Evolutionary conservation across 345 rosid genomes (phyloP).

Genomic region (Capsella bursapastoris): DNA sequence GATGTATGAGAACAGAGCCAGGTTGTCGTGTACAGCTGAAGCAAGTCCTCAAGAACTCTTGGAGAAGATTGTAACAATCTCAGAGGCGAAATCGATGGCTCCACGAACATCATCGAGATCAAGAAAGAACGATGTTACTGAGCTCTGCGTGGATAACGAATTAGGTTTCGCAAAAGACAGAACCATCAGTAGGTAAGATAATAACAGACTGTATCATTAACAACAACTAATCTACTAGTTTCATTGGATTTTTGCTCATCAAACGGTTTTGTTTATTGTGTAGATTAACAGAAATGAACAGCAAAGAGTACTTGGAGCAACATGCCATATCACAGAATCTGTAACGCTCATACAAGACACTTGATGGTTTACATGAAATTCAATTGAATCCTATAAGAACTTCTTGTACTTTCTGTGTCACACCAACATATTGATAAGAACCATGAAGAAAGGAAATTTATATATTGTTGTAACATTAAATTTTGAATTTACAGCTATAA

Average conservation of each 20-base stretch:
- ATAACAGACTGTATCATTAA: no score
- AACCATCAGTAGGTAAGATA: slow-evolving; percentile 80
- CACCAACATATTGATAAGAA: slow-evolving; percentile 18
- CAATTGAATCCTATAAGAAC: slow-evolving; percentile 5
- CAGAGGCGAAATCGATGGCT: slow-evolving; percentile 76
- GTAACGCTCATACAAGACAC: slow-evolving; percentile 17
- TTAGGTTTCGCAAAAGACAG: slow-evolving; percentile 97
- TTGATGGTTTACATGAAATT: background rate
- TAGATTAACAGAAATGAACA: slow-evolving; percentile 97
- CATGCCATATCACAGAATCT: background rate
- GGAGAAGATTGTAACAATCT: slow-evolving; percentile 63
- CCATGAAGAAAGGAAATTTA: background rate
- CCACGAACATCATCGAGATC: slow-evolving; percentile 92
- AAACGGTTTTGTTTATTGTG: slow-evolving; percentile 14
- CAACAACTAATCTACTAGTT: background rate
- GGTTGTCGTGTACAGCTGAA: slow-evolving; percentile 88
- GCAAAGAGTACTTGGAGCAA: slow-evolving; percentile 25
- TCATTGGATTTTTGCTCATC: background rate
- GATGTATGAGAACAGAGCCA: slow-evolving; percentile 87
- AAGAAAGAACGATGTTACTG: slow-evolving; percentile 71
- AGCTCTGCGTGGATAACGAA: slow-evolving; percentile 93
- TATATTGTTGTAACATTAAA: slow-evolving; percentile 27
- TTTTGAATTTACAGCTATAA: slow-evolving; percentile 38
- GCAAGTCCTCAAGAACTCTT: slow-evolving; percentile 80
- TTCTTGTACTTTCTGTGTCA: slow-evolving; percentile 34